Evolutionary conservation across 345 rosid genomes (phyloP).

Genomic region (Isatis tinctoria): DNA sequence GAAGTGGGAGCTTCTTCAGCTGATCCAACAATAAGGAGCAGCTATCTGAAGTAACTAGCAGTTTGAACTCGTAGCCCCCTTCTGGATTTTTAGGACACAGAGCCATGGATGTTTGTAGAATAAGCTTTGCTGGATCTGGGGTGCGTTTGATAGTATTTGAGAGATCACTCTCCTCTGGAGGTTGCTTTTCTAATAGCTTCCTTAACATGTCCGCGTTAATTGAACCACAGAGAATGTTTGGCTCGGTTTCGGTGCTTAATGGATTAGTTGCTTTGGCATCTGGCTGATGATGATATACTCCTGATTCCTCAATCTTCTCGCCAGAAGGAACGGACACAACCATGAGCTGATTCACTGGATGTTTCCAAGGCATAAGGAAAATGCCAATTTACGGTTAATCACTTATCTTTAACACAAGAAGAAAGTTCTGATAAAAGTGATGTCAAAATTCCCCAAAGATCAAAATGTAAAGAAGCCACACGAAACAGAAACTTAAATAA

Average conservation of each 20-base stretch:
- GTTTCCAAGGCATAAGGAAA: slow-evolving; percentile 1
- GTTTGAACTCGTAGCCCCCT: slow-evolving; percentile 20
- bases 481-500: background rate
- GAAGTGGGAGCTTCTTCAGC: slow-evolving; percentile 26
- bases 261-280: background rate
- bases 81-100: slow-evolving; percentile 1
- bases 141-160: slow-evolving; percentile 25
- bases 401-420: background rate
- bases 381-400: background rate
- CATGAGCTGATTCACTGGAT: background rate
- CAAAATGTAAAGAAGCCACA: background rate
- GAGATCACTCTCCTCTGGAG: slow-evolving; percentile 18
- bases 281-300: slow-evolving; percentile 4
- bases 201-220: slow-evolving; percentile 8
- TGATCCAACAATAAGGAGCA: slow-evolving; percentile 36
- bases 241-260: background rate
- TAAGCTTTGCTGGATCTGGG: slow-evolving; percentile 41
- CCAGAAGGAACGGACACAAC: background rate
- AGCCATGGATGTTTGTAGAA: slow-evolving; percentile 32
- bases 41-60: slow-evolving; percentile 23
- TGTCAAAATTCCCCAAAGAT: background rate
- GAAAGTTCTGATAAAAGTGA: background rate
- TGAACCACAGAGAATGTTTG: background rate
- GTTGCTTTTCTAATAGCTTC: slow-evolving; percentile 20
- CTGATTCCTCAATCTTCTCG: background rate